Percentiles rank a stretch among this genome's conserved stretches.
Conservation (phyloP, 257 asterid species). For the Buddleja alternifolia region DNA sequence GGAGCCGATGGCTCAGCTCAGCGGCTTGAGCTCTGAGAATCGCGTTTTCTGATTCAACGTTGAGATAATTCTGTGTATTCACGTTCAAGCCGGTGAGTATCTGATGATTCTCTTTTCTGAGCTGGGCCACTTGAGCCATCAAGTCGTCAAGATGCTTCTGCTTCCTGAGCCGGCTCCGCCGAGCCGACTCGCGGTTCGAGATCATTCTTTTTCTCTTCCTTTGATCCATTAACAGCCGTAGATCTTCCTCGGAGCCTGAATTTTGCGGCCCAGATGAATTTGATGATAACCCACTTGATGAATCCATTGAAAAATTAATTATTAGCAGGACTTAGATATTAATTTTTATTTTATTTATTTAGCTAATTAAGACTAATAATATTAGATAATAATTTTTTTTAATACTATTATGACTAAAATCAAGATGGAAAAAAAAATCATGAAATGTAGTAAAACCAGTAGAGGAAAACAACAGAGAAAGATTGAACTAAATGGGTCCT, state of each 20-base stretch:
- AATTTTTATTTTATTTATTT: neutral
- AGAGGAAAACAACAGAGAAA: slow-evolving; percentile 92
- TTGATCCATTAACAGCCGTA: slow-evolving; percentile 65
- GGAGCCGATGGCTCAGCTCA: slow-evolving; percentile 77
- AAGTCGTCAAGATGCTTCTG: slow-evolving; percentile 86
- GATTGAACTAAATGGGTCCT: slow-evolving; percentile 94
- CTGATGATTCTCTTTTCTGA: slow-evolving; percentile 64
- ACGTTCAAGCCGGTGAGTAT: slow-evolving; percentile 51
- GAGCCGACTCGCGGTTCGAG: slow-evolving; percentile 93
- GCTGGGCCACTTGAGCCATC: slow-evolving; percentile 56
- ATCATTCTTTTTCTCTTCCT: slow-evolving; percentile 86
- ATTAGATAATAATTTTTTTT: too few relatives aligned
- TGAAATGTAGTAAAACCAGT: slow-evolving; percentile 98
- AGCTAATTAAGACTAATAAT: neutral
- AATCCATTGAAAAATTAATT: slow-evolving; percentile 49
- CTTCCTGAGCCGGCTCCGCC: slow-evolving; percentile 87
- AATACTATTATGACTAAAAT: too few relatives aligned
- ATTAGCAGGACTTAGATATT: slow-evolving; percentile 52
- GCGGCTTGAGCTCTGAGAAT: slow-evolving; percentile 75
- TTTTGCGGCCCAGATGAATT: slow-evolving; percentile 59
- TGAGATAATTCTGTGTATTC: slow-evolving; percentile 51
- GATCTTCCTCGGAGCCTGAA: slow-evolving; percentile 75
- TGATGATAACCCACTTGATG: slow-evolving; percentile 68
- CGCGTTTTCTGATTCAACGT: slow-evolving; percentile 78
- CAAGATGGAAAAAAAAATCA: too few relatives aligned